phyloP scores from a whole-genome alignment of 371 early-diverging fungal genomes.

The Mortierella sp. region DNA sequence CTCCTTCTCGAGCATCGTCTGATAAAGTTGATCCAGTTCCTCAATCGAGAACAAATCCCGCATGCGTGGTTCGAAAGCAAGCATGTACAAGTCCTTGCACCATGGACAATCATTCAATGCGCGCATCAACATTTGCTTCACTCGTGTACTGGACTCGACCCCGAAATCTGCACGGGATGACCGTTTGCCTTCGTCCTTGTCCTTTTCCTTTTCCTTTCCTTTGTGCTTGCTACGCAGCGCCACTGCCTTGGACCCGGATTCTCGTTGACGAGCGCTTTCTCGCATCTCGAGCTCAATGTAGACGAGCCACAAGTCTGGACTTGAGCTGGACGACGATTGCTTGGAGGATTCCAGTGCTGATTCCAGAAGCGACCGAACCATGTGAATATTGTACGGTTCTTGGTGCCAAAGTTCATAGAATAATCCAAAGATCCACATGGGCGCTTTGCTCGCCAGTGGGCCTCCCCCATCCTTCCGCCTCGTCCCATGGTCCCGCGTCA shows the following conservation, averaged over 20 bases:
- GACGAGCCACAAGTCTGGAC: constrained; percentile 41
- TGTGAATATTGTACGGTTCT: constrained; percentile 62
- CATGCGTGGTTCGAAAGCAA: constrained; percentile 46
- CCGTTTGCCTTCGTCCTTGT: constrained; percentile 12
- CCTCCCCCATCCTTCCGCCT: constrained; percentile 25
- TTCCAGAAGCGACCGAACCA: constrained; percentile 71
- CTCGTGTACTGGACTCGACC: constrained; percentile 11
- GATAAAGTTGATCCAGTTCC: constrained; percentile 42
- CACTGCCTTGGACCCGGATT: neutral
- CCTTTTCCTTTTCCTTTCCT: neutral
- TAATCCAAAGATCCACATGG: constrained; percentile 68
- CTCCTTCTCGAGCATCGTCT: constrained; percentile 50
- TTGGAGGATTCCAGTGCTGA: constrained; percentile 58
- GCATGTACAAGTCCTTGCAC: constrained; percentile 47
- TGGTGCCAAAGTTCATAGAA: constrained; percentile 72
- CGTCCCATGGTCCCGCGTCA: constrained; percentile 26
- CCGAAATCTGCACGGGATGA: neutral
- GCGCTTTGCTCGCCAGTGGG: constrained; percentile 51
- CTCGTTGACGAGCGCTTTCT: constrained; percentile 24
- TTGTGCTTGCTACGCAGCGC: neutral
- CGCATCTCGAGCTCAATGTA: constrained; percentile 49
- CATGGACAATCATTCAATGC: constrained; percentile 46
- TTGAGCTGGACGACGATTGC: constrained; percentile 24
- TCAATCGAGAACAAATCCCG: constrained; percentile 26
- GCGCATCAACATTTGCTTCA: constrained; percentile 39